These are phyloP conservation scores for Pleurotus djamor DNA, from an alignment of 768 basidiomycete species.

Conservation along the genomic window DNA sequence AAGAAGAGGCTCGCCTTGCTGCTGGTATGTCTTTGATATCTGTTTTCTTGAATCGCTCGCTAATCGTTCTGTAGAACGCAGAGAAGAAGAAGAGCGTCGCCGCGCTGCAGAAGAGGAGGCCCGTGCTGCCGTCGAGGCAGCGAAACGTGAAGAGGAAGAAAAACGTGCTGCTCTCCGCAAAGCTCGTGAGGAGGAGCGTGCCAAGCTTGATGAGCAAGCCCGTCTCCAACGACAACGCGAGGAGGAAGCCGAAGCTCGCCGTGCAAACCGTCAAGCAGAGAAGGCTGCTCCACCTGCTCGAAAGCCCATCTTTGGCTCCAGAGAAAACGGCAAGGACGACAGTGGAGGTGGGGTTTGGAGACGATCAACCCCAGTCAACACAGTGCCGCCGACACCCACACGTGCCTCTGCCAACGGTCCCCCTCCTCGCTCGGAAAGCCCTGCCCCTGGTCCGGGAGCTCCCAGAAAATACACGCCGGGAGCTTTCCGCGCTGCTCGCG, in stretches of 20 bases:
- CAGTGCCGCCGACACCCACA: conserved; percentile 23
- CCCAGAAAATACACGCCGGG: conserved; percentile 44
- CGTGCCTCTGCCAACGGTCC: conserved; percentile 22
- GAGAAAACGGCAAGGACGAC: conserved; percentile 19
- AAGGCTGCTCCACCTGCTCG: conserved; percentile 26
- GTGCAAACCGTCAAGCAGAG: conserved; percentile 36
- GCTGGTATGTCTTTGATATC: conserved; percentile 40
- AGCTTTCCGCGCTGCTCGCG: conserved; percentile 22
- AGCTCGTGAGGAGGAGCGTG: conserved; percentile 47
- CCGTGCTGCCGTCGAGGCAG: conserved; percentile 45
- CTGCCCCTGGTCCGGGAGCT: conserved; percentile 36
- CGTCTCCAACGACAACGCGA: conserved; percentile 64
- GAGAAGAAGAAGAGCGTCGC: conserved; percentile 51
- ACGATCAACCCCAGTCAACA: conserved; percentile 19
- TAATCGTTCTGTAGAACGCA: conserved; percentile 33
- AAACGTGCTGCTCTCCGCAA: conserved; percentile 47
- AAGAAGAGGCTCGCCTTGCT: conserved; percentile 46
- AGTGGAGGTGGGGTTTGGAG: conserved; percentile 23
- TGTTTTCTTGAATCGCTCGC: not conserved
- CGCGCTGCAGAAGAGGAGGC: conserved; percentile 50
- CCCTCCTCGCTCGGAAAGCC: conserved; percentile 55
- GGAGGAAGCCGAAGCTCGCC: conserved; percentile 62
- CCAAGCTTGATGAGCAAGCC: conserved; percentile 50
- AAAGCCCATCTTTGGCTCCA: conserved; percentile 21
- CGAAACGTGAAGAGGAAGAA: conserved; percentile 64